Conservation (phyloP, 1,284 basidiomycete species). For the Ganoderma meredithae region DNA sequence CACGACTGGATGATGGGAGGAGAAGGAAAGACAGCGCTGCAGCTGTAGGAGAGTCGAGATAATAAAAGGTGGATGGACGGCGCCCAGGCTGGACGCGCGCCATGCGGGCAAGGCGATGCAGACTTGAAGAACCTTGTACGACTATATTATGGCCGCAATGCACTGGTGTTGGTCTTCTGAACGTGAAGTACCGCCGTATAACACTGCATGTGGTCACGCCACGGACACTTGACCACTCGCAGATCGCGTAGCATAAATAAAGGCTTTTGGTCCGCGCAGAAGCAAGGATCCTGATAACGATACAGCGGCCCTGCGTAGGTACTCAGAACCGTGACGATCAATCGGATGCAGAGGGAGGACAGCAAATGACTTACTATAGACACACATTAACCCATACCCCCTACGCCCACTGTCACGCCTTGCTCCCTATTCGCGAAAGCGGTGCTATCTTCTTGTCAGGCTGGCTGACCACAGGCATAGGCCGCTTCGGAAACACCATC, state of each 20-base stretch:
- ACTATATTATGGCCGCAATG: too few relatives aligned
- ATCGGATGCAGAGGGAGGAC: background rate
- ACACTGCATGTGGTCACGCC: background rate
- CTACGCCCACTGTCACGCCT: conserved; percentile 12
- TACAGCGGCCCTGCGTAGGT: background rate
- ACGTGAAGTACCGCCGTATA: background rate
- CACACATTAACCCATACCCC: conserved; percentile 1
- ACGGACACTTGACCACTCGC: background rate
- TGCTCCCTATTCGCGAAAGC: conserved; percentile 27
- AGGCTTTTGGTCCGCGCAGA: background rate
- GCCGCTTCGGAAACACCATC: conserved; percentile 79
- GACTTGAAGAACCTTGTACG: conserved; percentile 3
- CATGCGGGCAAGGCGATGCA: background rate
- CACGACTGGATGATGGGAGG: background rate
- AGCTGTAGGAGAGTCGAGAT: conserved; percentile 3
- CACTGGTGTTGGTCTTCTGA: background rate
- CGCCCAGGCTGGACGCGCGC: conserved; percentile 4
- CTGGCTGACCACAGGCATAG: conserved; percentile 65
- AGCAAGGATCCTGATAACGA: background rate
- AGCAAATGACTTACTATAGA: conserved; percentile 6
- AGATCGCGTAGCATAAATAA: background rate
- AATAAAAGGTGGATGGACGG: conserved; percentile 8
- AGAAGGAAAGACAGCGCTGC: background rate
- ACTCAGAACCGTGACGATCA: background rate
- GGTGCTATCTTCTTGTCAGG: conserved; percentile 13